Conservation (phyloP, 2,329 filamentous ascomycete species). For the Paraphoma chrysanthemicola region DNA sequence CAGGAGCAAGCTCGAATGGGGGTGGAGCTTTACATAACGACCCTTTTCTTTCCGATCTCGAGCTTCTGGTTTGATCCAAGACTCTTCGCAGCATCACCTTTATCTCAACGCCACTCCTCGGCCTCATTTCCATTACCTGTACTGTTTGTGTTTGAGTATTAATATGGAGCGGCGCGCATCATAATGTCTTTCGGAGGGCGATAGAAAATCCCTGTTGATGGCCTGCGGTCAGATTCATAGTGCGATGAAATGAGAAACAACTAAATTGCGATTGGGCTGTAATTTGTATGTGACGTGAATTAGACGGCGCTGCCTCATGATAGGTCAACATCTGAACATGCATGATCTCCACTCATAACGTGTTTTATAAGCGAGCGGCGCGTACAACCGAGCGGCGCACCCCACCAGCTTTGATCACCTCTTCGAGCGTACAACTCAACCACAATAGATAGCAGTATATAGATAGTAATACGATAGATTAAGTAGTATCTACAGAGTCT, state of each 20-base stretch:
- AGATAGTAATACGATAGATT: too few relatives aligned
- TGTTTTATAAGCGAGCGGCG: too few relatives aligned
- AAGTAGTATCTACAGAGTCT: too few relatives aligned
- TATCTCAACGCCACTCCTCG: conserved; percentile 8
- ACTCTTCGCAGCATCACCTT: conserved; percentile 10
- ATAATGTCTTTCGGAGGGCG: conserved; percentile 15
- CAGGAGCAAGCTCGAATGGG: conserved; percentile 32
- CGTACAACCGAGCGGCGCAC: too few relatives aligned
- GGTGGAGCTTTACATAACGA: conserved; percentile 37
- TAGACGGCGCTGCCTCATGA: background rate
- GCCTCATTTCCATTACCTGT: conserved; percentile 9
- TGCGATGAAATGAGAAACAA: conserved; percentile 30
- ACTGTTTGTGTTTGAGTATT: conserved; percentile 8
- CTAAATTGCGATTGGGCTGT: conserved; percentile 21
- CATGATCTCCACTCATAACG: background rate
- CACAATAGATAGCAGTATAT: too few relatives aligned
- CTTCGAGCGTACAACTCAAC: too few relatives aligned
- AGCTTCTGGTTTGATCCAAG: background rate
- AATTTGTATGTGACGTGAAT: background rate
- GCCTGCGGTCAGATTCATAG: conserved; percentile 25
- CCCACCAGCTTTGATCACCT: too few relatives aligned
- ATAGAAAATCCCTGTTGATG: conserved; percentile 7
- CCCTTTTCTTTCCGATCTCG: background rate
- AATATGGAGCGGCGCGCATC: conserved; percentile 13
- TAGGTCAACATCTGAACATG: background rate